phyloP scores from a whole-genome alignment of 164 flowering plant genomes.

The Annona squamosa region DNA sequence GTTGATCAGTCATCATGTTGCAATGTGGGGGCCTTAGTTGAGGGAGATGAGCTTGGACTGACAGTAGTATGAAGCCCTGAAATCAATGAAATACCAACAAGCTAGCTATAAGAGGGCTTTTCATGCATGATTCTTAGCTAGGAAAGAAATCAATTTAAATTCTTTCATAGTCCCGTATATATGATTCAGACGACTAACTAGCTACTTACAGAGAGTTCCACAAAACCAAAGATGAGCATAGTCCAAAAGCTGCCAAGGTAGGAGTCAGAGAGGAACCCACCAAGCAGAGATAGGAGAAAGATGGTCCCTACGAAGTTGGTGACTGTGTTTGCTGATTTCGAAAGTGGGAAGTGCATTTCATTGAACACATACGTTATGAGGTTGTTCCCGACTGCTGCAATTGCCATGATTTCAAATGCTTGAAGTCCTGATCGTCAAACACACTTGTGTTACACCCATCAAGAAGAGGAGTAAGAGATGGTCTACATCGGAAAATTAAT shows the following conservation, averaged over 20 bases:
- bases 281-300: constrained; percentile 72
- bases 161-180: too few species aligned
- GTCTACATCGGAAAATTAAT: background rate
- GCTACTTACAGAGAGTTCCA: constrained; percentile 70
- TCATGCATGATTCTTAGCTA: too few species aligned
- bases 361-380: constrained; percentile 78
- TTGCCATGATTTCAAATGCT: constrained; percentile 85
- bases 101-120: too few species aligned
- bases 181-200: background rate
- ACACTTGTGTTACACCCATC: background rate
- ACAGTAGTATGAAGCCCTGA: constrained; percentile 42
- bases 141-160: too few species aligned
- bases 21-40: constrained; percentile 75
- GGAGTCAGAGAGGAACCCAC: constrained; percentile 88
- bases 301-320: constrained; percentile 90
- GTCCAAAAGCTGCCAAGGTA: constrained; percentile 91
- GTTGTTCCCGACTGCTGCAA: constrained; percentile 92
- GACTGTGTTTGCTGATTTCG: constrained; percentile 78
- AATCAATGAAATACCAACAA: background rate
- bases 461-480: background rate
- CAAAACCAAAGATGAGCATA: constrained; percentile 77
- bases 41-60: constrained; percentile 89
- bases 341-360: constrained; percentile 80
- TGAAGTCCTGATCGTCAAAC: constrained; percentile 44
- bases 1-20: constrained; percentile 31